Evolutionary conservation across 2,329 filamentous ascomycete genomes (phyloP), one percentile per base, ranked within the genome.

Genomic region (Colletotrichum caudatum): DNA sequence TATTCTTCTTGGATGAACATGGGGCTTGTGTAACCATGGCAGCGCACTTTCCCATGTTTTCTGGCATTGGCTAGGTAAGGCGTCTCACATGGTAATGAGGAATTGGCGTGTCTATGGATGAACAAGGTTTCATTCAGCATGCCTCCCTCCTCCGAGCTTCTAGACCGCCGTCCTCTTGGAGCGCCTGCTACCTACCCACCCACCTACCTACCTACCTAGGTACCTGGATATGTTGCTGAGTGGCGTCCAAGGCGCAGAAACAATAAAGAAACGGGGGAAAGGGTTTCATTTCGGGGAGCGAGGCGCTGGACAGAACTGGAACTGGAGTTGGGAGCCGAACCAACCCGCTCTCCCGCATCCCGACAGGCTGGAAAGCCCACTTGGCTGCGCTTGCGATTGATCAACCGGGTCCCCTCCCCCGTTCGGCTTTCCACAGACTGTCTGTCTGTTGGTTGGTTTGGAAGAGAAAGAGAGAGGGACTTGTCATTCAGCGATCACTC

Each of bases 301-400:
- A 59, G 23, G 37, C 37, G 41, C 18, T 53, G 33, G 56, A 29
- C 56, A n/a, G 64, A 46, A 2, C 41, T 44, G 41, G 18, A 41
- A 2, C 37, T 39, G 39, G 37, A 14, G 4, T 54, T 61, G 37
- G 37, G 64, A 6, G 16, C 39, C 29, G 3, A 29, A 29, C 39
- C 9, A 37, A 54, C 48, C 65, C 65, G n/a, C 61, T 29, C 26
- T 62, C 66, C 66, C 60, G 62, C 44, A 70, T 67, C 64, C 58
- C 68, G 58, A 68, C 64, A 71, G 68, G 41, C 57, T 68, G 68
- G 68, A 23, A 23, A 67, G 33, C 59, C 64, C 57, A 51, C 65
- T 48, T 23, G 33, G 12, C 63, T 51, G 57, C 63, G 20, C 37
- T 37, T 59, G 56, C 46, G 14, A 33, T 33, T 37, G 14, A 33